phyloP scores from a whole-genome alignment of 345 rosid species.

The Rhizophora apiculata region DNA sequence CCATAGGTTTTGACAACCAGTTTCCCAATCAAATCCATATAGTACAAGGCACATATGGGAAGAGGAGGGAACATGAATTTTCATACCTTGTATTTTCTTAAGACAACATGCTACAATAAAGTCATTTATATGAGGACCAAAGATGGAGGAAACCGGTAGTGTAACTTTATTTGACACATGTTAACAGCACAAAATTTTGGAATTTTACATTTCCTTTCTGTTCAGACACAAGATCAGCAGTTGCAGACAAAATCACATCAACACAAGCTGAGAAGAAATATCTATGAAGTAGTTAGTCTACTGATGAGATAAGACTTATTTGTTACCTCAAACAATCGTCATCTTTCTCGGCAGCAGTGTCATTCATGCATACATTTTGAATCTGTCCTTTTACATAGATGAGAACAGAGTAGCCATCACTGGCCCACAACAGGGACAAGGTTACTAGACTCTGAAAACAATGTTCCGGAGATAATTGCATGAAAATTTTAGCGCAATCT shows the following conservation, averaged over 20 bases:
- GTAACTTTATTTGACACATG: too few relatives aligned
- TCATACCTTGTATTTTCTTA: too few relatives aligned
- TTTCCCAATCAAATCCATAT: background rate
- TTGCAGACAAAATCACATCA: background rate
- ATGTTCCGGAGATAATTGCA: conserved; percentile 30
- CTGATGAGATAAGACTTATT: conserved; percentile 22
- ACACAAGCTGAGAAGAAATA: background rate
- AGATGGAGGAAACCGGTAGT: too few relatives aligned
- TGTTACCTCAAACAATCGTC: conserved; percentile 44
- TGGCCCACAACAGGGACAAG: conserved; percentile 12
- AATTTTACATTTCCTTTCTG: conserved; percentile 1
- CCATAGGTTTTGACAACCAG: background rate
- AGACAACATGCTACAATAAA: too few relatives aligned
- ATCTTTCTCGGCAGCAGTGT: conserved; percentile 40
- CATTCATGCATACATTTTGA: conserved; percentile 38
- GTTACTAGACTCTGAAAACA: conserved; percentile 23
- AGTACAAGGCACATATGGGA: background rate
- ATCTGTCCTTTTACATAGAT: conserved; percentile 39
- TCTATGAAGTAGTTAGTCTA: background rate
- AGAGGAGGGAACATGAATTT: too few relatives aligned
- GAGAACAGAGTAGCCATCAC: conserved; percentile 31
- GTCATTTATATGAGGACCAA: too few relatives aligned
- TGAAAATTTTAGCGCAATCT: background rate
- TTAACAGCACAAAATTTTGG: background rate
- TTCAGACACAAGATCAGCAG: background rate